Conservation (phyloP, 1,284 basidiomycete species). For the Hypsizygus ulmarius region DNA sequence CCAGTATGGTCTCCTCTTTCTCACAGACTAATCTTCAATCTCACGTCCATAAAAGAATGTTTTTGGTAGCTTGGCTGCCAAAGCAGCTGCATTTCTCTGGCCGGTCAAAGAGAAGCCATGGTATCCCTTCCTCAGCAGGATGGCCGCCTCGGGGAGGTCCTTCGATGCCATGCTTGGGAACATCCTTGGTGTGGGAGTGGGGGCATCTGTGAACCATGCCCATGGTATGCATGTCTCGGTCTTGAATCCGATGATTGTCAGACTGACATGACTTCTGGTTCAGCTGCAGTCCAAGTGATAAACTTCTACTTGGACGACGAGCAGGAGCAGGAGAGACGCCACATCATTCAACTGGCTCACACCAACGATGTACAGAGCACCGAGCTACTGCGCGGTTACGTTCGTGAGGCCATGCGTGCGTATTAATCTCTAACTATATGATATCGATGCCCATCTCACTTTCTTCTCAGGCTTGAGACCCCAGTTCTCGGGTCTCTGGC, state of each 20-base stretch:
- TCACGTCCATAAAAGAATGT: constrained; percentile 19
- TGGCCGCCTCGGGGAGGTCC: constrained; percentile 41
- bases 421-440: constrained; percentile 7
- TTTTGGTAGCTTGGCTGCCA: constrained; percentile 20
- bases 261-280: no score
- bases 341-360: constrained; percentile 38
- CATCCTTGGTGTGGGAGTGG: constrained; percentile 47
- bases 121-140: constrained; percentile 41
- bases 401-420: constrained; percentile 52
- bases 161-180: constrained; percentile 42
- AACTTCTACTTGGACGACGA: constrained; percentile 55
- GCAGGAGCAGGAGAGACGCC: constrained; percentile 35
- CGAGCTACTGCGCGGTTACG: constrained; percentile 47
- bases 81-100: constrained; percentile 28
- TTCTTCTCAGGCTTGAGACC: constrained; percentile 36
- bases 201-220: constrained; percentile 44
- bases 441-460: not conserved
- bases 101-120: constrained; percentile 33
- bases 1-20: constrained; percentile 25
- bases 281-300: constrained; percentile 43
- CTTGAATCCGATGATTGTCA: no score
- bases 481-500: constrained; percentile 45
- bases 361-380: constrained; percentile 33
- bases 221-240: constrained; percentile 21
- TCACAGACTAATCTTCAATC: not conserved